Percentiles rank a stretch among this genome's conserved stretches.
Evolutionary conservation across 1,284 basidiomycete genomes (phyloP).

Genomic region (Phlebopus sp.): DNA sequence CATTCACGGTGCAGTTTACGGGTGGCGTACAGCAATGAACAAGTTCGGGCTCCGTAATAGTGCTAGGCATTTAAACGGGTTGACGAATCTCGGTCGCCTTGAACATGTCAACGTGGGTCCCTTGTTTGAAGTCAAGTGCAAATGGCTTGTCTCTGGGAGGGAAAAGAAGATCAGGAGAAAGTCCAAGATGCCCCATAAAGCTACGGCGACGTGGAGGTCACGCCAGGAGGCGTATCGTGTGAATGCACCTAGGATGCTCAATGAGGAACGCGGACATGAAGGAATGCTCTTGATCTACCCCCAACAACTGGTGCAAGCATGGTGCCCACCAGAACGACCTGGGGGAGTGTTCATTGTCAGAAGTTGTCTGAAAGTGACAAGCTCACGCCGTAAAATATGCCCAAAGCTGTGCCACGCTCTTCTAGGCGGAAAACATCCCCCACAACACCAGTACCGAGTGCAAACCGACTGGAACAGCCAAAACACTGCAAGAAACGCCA

Average conservation of each 20-base stretch:
- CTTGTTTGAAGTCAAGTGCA: neutral
- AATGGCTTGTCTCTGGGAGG: conserved; percentile 11
- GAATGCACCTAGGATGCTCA: conserved; percentile 24
- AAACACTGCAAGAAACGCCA: conserved; percentile 66
- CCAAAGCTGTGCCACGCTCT: conserved; percentile 62
- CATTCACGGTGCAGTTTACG: neutral
- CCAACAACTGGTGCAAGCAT: conserved; percentile 3
- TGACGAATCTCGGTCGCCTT: conserved; percentile 1
- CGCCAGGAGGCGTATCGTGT: conserved; percentile 38
- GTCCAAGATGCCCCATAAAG: neutral
- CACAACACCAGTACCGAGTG: conserved; percentile 61
- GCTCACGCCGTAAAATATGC: conserved; percentile 42
- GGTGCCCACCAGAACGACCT: neutral
- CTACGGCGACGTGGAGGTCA: conserved; percentile 11
- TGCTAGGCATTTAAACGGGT: conserved; percentile 5
- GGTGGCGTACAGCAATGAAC: conserved; percentile 5
- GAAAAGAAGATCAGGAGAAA: conserved; percentile 2
- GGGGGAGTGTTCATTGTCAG: neutral
- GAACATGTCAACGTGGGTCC: neutral
- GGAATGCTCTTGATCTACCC: conserved; percentile 1
- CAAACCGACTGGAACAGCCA: conserved; percentile 51
- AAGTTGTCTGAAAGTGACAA: neutral
- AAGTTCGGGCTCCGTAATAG: conserved; percentile 10
- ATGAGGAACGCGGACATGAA: neutral
- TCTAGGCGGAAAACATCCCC: conserved; percentile 64